Evolutionary conservation across 2,329 filamentous ascomycete species (phyloP).

Genomic region (Gliomastix tumulicola): DNA sequence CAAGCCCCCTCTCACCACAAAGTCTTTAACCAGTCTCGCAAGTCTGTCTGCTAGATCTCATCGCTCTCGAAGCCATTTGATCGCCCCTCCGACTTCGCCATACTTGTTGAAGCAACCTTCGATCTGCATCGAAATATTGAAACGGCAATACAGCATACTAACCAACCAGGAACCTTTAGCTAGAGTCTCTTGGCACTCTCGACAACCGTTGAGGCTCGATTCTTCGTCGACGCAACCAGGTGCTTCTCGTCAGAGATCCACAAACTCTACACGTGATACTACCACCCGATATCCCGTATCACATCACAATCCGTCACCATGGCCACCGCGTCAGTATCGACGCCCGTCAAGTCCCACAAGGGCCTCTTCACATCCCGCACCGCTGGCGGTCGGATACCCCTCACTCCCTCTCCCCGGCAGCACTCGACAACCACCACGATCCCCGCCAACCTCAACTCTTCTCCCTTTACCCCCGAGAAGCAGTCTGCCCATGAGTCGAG

Average conservation of each 20-base stretch:
- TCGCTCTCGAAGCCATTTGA: slow-evolving; percentile 36
- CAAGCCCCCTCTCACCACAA: no score
- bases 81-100: slow-evolving; percentile 36
- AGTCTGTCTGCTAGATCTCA: slow-evolving; percentile 44
- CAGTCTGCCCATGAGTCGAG: slow-evolving; percentile 43
- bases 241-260: slow-evolving; percentile 18
- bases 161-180: slow-evolving; percentile 49
- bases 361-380: slow-evolving; percentile 88
- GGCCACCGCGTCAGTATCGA: slow-evolving; percentile 76
- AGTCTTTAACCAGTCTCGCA: no score
- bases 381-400: slow-evolving; percentile 87
- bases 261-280: slow-evolving; percentile 1
- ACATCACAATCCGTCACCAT: slow-evolving; percentile 49
- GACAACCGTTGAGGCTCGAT: slow-evolving; percentile 29
- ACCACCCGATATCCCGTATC: no score
- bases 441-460: slow-evolving; percentile 51
- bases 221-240: slow-evolving; percentile 35
- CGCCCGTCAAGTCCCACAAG: slow-evolving; percentile 90
- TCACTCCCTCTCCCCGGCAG: slow-evolving; percentile 84
- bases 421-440: slow-evolving; percentile 44
- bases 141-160: slow-evolving; percentile 35
- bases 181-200: slow-evolving; percentile 55
- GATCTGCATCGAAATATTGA: slow-evolving; percentile 40
- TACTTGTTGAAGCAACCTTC: slow-evolving; percentile 33
- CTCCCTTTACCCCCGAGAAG: slow-evolving; percentile 71